Evolutionary conservation across 306 rosid genomes (phyloP), one percentile per base, ranked within the genome.

Genomic region (Rosa rugosa): DNA sequence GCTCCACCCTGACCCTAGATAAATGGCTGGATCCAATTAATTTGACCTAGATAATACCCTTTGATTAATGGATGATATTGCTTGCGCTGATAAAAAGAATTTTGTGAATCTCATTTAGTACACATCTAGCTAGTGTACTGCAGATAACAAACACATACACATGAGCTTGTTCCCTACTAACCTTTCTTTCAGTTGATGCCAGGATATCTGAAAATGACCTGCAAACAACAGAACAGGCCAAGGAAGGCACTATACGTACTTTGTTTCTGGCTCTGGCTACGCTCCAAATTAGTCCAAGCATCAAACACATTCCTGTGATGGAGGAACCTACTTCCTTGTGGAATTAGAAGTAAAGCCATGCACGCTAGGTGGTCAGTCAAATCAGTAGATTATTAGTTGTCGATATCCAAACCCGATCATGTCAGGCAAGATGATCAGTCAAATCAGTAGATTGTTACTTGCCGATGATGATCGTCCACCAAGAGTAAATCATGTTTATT

Each of bases 161-260:
- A 44, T 68, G 72, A 42, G 72, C 7, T 68, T 68, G 53, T 68
- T 42, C 51, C 51, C 72, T 68, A 11, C 72, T 41, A 68, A 42
- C 51, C 36, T 4, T 68, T 41, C 72, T 4, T n/a, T 42, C 17
- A 41, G 51, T 41, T 5, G 42, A 63, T 31, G 69, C 42, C 69
- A 62, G 18, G 42, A 31, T 13, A 31, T 31, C 42, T 13, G 69
- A 63, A 63, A 63, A 63, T 63, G 69, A 63, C 69, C 42, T 63
- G 44, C 69, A 34, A 63, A 27, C 69, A 63, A 63, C 42, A 34
- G 8, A 25, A 3, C 13, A 27, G 66, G 69, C 69, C 69, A 63
- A 63, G 31, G 18, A 63, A 31, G 42, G 41, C 11, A 31, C 42
- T 63, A 34, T 59, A 11, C 12, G 69, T 17, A 59, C 38, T 60